Conservation (phyloP, 257 asterid species). For the Orobanche coerulescens region DNA sequence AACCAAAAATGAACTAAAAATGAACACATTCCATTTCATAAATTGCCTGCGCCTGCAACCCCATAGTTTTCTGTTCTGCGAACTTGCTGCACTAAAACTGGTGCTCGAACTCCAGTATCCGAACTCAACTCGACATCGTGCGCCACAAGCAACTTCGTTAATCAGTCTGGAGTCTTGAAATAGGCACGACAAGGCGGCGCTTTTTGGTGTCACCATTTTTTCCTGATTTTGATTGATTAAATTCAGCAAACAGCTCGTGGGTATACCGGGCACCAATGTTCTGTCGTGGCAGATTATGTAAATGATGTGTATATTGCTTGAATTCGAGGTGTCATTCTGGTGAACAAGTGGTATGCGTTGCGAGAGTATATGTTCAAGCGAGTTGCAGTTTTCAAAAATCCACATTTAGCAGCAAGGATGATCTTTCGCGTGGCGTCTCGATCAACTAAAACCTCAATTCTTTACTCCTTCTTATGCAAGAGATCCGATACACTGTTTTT, state of each 20-base stretch:
- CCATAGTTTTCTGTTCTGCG: too few relatives aligned
- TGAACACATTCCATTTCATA: too few relatives aligned
- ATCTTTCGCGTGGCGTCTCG: slow-evolving; percentile 26
- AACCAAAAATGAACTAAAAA: too few relatives aligned
- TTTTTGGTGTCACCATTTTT: neutral
- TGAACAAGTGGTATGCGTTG: slow-evolving; percentile 11
- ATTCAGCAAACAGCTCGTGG: slow-evolving; percentile 19
- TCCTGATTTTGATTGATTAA: neutral
- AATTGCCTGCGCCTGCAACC: too few relatives aligned
- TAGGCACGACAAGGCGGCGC: neutral
- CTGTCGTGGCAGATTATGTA: neutral
- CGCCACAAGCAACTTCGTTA: too few relatives aligned
- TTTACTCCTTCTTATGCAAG: slow-evolving; percentile 29
- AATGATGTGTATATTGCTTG: neutral
- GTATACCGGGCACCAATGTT: neutral
- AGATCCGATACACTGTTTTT: slow-evolving; percentile 21
- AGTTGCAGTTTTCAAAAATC: slow-evolving; percentile 9
- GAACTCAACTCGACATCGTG: too few relatives aligned
- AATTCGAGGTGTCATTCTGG: slow-evolving; percentile 7
- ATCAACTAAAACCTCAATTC: slow-evolving; percentile 33
- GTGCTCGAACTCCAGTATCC: too few relatives aligned
- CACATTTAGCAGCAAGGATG: slow-evolving; percentile 24
- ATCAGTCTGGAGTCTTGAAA: too few relatives aligned
- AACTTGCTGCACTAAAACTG: too few relatives aligned
- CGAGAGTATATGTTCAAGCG: slow-evolving; percentile 7